Evolutionary conservation across 768 basidiomycete species (phyloP).

Genomic region (Mycena pura): DNA sequence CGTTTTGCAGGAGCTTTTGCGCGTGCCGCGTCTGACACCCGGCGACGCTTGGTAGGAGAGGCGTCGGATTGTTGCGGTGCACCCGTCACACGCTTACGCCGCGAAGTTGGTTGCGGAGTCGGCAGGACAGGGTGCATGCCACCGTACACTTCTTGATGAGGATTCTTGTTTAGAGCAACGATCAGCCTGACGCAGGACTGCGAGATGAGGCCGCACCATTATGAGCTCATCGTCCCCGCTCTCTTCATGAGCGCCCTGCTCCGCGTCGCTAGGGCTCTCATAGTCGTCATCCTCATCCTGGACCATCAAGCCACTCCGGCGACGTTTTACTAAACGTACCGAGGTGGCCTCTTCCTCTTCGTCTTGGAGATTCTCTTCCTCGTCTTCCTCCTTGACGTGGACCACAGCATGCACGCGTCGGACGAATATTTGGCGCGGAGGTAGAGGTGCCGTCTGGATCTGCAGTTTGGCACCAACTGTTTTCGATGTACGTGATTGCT

Average conservation of each 20-base stretch:
- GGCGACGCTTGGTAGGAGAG: slow-evolving; percentile 24
- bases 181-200: background rate
- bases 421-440: slow-evolving; percentile 25
- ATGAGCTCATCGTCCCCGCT: slow-evolving; percentile 27
- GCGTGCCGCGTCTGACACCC: slow-evolving; percentile 17
- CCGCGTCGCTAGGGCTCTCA: slow-evolving; percentile 12
- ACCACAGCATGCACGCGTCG: slow-evolving; percentile 28
- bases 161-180: background rate
- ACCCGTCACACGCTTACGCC: slow-evolving; percentile 14
- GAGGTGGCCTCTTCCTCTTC: slow-evolving; percentile 19
- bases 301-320: slow-evolving; percentile 20
- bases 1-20: slow-evolving; percentile 19
- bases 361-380: background rate
- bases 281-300: slow-evolving; percentile 22
- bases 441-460: slow-evolving; percentile 10
- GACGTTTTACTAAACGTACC: slow-evolving; percentile 22
- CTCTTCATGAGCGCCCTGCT: slow-evolving; percentile 9
- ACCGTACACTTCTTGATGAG: slow-evolving; percentile 20
- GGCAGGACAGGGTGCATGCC: slow-evolving; percentile 18
- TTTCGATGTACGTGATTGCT: slow-evolving; percentile 1
- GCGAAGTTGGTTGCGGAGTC: slow-evolving; percentile 10
- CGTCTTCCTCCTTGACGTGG: slow-evolving; percentile 24
- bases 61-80: slow-evolving; percentile 9
- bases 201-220: slow-evolving; percentile 15
- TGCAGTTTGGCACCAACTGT: slow-evolving; percentile 8